Evolutionary conservation across 345 rosid genomes (phyloP).

Genomic region (thale cress (Arabidopsis thaliana)): TAIR10.1 NC_003074.8:18078001-18078500

Average conservation of each 20-base stretch:
- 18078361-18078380: too few species aligned
- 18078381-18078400: too few species aligned
- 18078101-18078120: not conserved
- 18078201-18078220: constrained; percentile 25
- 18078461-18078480: not conserved
- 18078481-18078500: too few species aligned
- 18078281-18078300: too few species aligned
- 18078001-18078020: constrained; percentile 38
- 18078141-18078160: constrained; percentile 28
- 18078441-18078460: not conserved
- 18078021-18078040: constrained; percentile 31
- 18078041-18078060: constrained; percentile 38
- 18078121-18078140: constrained; percentile 10
- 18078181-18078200: constrained; percentile 40
- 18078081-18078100: constrained; percentile 30
- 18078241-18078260: constrained; percentile 1
- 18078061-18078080: constrained; percentile 41
- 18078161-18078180: constrained; percentile 27
- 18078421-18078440: not conserved
- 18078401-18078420: too few species aligned
- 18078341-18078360: too few species aligned
- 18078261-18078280: not conserved
- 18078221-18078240: constrained; percentile 2
- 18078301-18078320: too few species aligned
- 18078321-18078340: too few species aligned